Evolutionary conservation across 129 eudicot genomes (phyloP).

Genomic region (Centella asiatica): DNA sequence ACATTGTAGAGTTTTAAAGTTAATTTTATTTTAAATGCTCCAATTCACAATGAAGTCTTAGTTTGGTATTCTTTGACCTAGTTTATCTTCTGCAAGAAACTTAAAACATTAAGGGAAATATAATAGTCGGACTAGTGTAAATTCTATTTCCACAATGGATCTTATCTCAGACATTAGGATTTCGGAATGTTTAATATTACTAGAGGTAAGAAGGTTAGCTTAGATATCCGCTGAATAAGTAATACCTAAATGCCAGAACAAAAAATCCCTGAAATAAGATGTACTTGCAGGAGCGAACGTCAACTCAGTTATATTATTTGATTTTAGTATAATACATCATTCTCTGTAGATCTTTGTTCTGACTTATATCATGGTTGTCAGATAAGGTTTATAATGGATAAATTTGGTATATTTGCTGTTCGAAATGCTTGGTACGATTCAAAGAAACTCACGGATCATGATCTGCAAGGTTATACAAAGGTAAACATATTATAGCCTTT

Average conservation of each 20-base stretch:
- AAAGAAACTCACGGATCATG: constrained; percentile 60
- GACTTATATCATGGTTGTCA: constrained; percentile 23
- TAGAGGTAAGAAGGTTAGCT: neutral
- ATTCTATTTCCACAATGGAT: no score
- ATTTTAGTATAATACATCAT: neutral
- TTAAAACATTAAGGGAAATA: neutral
- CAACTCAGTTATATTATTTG: neutral
- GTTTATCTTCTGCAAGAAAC: neutral
- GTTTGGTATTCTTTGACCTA: neutral
- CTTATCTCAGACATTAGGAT: neutral
- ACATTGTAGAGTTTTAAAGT: no score
- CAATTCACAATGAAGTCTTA: neutral
- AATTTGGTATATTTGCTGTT: constrained; percentile 62
- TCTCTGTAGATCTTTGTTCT: constrained; percentile 1
- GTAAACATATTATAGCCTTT: constrained; percentile 20
- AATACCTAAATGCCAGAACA: no score
- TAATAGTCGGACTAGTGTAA: neutral
- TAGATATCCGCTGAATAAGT: neutral
- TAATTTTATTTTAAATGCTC: no score
- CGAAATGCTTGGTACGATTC: constrained; percentile 82
- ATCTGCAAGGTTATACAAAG: constrained; percentile 74
- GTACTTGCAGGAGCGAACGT: constrained; percentile 2
- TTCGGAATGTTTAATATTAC: neutral
- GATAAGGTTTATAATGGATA: constrained; percentile 70
- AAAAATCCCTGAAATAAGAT: neutral